Base-by-base conservation (phyloP, 1,139 yeast species). In the Saccharomyces pastorianus region DNA sequence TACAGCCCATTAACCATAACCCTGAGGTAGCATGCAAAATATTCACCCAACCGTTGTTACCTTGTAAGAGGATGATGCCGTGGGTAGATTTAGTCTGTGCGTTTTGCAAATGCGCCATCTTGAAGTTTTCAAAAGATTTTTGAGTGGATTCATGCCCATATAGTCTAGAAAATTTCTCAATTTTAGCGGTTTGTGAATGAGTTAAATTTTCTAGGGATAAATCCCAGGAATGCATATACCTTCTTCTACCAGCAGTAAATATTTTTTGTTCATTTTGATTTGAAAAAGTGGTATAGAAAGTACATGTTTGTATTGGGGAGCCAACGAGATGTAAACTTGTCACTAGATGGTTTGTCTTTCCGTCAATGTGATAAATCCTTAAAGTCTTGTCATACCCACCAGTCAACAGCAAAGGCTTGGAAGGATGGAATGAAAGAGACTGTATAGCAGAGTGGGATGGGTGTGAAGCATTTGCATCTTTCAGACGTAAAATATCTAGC, bases 341-440 rank as follows among this genome's bases (percentile, higher is more conserved):
- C 17, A 91, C 95, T 50, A 90, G 73, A 54, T 82, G 83, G 68
- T 95, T 95, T 56, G 73, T 69, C 66, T 86, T 88, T n/a, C 98
- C 98, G 68, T 93, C 99, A 55, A 91, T 82, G 65, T 93, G 96
- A 69, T 84, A 93, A 28, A 95, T 76, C 64, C 99, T 77, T 55
- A 93, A 70, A 0, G 97, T 87, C 64, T 89, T 80, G 68, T 95
- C 99, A 66, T 85, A 90, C 27, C 99, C 99, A 57, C 95, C 95
- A 0, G 96, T 87, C 56, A 93, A 73, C 50, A 93, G 72, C 47
- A 95, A 55, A 29, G 99, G 96, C 64, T 88, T 95, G 6, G 80
- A 75, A 11, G 88, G 88, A 69, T 95, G 99, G 78, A 93, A 93
- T 11, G 86, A 77, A 51, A 95, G 66, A 0, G 93, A 75, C 70